Evolutionary conservation across 148 eudicot genomes (phyloP).

Genomic region (Cornus suecica): DNA sequence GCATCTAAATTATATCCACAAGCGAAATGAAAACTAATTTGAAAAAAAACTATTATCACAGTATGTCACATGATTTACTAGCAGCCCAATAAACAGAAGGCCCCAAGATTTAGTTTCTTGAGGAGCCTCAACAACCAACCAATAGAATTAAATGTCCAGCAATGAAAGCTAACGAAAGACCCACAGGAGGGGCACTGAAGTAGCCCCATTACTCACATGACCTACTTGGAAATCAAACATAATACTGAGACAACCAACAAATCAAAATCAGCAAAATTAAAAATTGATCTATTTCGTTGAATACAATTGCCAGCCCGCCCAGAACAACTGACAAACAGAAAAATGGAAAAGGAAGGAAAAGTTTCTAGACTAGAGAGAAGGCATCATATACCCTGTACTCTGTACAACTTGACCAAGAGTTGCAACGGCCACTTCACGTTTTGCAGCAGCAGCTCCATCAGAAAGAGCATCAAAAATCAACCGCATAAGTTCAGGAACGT

Average conservation of each 20-base stretch:
- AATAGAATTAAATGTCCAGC: neutral
- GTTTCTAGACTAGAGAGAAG: neutral
- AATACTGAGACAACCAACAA: neutral
- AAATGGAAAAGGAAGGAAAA: neutral
- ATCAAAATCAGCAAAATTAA: neutral
- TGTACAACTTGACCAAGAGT: constrained; percentile 99
- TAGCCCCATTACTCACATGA: neutral
- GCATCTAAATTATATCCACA: neutral
- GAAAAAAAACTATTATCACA: neutral
- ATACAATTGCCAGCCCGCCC: neutral
- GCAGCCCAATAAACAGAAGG: neutral
- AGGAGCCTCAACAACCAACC: neutral
- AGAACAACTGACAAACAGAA: neutral
- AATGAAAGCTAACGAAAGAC: neutral
- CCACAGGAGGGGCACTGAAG: neutral
- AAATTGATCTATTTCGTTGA: no score
- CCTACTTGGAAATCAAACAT: neutral
- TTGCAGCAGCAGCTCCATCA: constrained; percentile 92
- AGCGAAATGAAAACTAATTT: neutral
- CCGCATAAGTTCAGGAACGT: constrained; percentile 89
- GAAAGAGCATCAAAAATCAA: constrained; percentile 87
- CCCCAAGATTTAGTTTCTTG: neutral
- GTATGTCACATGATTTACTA: neutral
- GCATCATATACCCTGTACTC: constrained; percentile 83
- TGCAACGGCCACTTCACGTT: constrained; percentile 96